A percentile compares a stretch with the other conserved stretches of the same genome.
phyloP scores from a whole-genome alignment of 345 rosid species.

The Eucalyptus globulus region DNA sequence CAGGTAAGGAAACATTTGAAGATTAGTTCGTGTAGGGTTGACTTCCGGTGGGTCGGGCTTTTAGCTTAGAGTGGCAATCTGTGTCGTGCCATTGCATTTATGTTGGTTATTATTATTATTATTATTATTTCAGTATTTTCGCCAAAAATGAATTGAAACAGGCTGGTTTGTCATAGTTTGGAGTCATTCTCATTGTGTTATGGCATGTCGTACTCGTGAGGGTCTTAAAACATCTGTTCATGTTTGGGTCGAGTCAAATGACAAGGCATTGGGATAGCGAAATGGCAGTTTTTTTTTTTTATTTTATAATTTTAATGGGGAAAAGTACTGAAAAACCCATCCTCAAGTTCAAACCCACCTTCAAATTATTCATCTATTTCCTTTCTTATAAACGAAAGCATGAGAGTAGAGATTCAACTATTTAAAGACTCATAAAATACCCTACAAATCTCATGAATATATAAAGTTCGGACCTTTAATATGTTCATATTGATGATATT shows the following conservation, averaged over 20 bases:
- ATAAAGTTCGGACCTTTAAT: fast-evolving
- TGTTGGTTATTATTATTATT: not conserved
- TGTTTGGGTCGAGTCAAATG: not conserved
- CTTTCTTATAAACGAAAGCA: not conserved
- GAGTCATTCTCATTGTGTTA: not conserved
- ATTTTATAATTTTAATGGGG: not conserved
- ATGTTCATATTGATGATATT: not conserved
- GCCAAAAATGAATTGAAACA: not conserved
- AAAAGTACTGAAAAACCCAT: not conserved
- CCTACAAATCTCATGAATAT: not conserved
- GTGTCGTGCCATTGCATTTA: not conserved
- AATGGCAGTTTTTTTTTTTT: not conserved
- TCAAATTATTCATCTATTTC: not conserved
- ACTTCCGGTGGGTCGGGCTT: not conserved
- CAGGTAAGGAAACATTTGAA: not conserved
- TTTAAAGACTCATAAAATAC: fast-evolving
- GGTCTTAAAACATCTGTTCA: not conserved
- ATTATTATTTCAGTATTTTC: not conserved
- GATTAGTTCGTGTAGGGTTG: not conserved
- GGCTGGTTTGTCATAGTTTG: not conserved
- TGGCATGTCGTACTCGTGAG: not conserved
- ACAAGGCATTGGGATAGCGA: not conserved
- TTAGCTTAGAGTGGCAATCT: not conserved
- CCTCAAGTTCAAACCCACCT: not conserved
- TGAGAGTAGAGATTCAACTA: not conserved